A percentile compares a stretch with the other conserved stretches of the same genome.
phyloP scores from a whole-genome alignment of 2,329 filamentous ascomycete species.

The Talaromyces sp. region DNA sequence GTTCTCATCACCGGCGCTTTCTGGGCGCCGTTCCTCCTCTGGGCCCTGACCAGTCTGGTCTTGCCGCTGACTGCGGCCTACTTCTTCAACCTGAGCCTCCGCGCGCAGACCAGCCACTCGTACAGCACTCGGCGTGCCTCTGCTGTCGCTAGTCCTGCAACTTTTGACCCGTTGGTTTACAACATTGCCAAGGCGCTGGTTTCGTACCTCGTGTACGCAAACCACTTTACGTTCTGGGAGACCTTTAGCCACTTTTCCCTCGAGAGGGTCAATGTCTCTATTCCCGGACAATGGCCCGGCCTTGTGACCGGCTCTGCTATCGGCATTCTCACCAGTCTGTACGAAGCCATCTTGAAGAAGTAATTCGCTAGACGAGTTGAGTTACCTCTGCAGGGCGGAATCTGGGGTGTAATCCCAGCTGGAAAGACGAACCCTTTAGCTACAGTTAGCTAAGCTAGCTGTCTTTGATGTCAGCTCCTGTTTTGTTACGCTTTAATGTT shows the following conservation, averaged over 20 bases:
- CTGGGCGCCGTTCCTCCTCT: constrained; percentile 77
- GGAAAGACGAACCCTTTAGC: background rate
- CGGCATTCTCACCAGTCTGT: constrained; percentile 39
- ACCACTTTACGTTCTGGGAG: constrained; percentile 34
- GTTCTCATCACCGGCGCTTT: constrained; percentile 69
- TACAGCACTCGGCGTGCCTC: constrained; percentile 22
- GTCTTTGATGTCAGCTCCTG: background rate
- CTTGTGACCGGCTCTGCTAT: constrained; percentile 39
- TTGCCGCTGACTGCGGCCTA: constrained; percentile 71
- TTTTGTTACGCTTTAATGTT: background rate
- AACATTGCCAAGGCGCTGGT: constrained; percentile 82
- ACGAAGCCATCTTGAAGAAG: constrained; percentile 44
- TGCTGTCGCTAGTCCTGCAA: constrained; percentile 19
- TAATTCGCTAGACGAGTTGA: constrained; percentile 13
- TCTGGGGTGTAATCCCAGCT: background rate
- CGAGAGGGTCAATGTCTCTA: constrained; percentile 31
- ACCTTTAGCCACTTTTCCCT: constrained; percentile 33
- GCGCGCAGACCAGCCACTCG: constrained; percentile 29
- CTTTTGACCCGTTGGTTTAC: constrained; percentile 80
- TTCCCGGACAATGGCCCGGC: constrained; percentile 37
- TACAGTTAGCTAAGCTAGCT: background rate
- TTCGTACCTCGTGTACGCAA: constrained; percentile 74
- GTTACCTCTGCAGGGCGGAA: background rate
- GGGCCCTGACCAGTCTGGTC: constrained; percentile 67
- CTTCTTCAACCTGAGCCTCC: constrained; percentile 80